These are phyloP conservation scores for Botrytis porri DNA, from an alignment of 2,329 filamentous ascomycete species.

Conservation along the genomic window DNA sequence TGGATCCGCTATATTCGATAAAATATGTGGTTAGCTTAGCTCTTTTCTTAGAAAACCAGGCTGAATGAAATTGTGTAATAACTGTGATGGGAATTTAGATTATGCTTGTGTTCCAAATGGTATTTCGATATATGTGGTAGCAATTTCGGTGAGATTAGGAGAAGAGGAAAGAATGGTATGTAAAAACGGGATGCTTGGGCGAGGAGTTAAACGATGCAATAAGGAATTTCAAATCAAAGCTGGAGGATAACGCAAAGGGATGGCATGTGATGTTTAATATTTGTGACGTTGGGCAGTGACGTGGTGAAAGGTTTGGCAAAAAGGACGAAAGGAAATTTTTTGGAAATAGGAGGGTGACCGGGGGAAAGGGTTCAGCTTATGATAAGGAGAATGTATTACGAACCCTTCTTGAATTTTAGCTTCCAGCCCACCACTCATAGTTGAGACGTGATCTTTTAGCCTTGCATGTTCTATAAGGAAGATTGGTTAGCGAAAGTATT, in stretches of 20 bases:
- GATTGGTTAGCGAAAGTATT: constrained; percentile 41
- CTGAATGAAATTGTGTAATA: not conserved
- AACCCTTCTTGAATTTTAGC: constrained; percentile 91
- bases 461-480: constrained; percentile 74
- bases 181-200: not conserved
- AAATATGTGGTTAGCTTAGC: constrained; percentile 18
- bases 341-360: not conserved
- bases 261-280: constrained; percentile 17
- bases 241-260: constrained; percentile 2
- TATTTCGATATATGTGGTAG: not conserved
- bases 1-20: constrained; percentile 63
- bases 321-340: constrained; percentile 17
- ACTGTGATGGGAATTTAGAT: not conserved
- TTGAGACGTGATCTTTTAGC: constrained; percentile 82
- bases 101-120: not conserved
- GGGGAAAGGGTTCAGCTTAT: constrained; percentile 18
- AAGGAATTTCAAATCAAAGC: constrained; percentile 10
- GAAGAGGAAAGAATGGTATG: not conserved
- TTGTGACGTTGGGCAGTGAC: constrained; percentile 22
- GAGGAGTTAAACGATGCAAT: not conserved
- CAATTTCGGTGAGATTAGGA: constrained; percentile 4
- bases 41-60: not conserved
- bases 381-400: constrained; percentile 41
- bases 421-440: constrained; percentile 87
- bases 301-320: constrained; percentile 19